These are phyloP conservation scores for Phyllosticta citrichinensis DNA, from an alignment of 2,329 filamentous ascomycete genomes.

Conservation along the genomic window DNA sequence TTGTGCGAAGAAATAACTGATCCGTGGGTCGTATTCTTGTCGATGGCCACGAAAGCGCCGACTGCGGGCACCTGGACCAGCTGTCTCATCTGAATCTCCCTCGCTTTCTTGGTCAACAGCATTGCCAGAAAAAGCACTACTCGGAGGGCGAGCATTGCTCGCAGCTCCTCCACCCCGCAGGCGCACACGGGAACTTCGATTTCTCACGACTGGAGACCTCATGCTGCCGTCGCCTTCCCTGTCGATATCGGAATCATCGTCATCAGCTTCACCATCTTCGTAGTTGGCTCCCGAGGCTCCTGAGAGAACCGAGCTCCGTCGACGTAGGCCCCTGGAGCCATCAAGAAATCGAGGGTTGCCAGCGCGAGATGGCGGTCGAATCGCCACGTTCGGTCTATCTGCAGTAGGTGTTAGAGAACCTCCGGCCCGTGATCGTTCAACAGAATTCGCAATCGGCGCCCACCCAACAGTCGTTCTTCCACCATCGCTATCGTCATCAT, in stretches of 20 bases:
- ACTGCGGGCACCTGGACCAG: slow-evolving; percentile 20
- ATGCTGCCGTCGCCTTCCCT: slow-evolving; percentile 28
- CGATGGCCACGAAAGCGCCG: slow-evolving; percentile 18
- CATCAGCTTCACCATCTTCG: slow-evolving; percentile 33
- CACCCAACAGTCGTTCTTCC: slow-evolving; percentile 36
- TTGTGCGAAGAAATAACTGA: slow-evolving; percentile 32
- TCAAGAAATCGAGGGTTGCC: slow-evolving; percentile 24
- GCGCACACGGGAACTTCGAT: slow-evolving; percentile 25
- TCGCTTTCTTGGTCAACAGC: slow-evolving; percentile 26
- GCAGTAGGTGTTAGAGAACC: slow-evolving; percentile 39
- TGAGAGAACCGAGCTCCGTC: slow-evolving; percentile 27
- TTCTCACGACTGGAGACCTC: slow-evolving; percentile 25
- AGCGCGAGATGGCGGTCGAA: slow-evolving; percentile 29
- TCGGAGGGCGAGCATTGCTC: slow-evolving; percentile 18
- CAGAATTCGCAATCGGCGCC: slow-evolving; percentile 35
- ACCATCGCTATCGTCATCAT: slow-evolving; percentile 31
- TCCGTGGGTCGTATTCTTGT: slow-evolving; percentile 30
- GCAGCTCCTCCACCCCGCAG: slow-evolving; percentile 22
- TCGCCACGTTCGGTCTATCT: slow-evolving; percentile 33
- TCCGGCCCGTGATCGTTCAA: slow-evolving; percentile 34
- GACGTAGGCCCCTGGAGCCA: slow-evolving; percentile 28
- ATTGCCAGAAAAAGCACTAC: slow-evolving; percentile 17
- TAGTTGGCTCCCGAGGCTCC: slow-evolving; percentile 23
- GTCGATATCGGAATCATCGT: slow-evolving; percentile 30
- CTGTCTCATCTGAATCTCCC: slow-evolving; percentile 29